phyloP scores from a whole-genome alignment of 2,329 filamentous ascomycete genomes.

The Dactylonectria macrodidyma region DNA sequence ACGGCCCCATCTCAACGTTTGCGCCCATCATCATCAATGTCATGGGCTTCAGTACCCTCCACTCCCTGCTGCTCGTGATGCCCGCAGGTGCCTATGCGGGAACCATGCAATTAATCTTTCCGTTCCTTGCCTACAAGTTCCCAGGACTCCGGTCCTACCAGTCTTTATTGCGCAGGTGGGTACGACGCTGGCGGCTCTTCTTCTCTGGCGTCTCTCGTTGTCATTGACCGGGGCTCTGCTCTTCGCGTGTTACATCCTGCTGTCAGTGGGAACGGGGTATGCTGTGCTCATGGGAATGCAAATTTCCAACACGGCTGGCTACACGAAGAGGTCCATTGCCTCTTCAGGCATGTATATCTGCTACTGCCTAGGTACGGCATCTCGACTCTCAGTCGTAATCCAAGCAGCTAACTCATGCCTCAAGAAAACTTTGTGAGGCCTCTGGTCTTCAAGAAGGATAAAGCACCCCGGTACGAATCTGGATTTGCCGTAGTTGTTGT shows the following conservation, averaged over 20 bases:
- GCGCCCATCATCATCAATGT: constrained; percentile 61
- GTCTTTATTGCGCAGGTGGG: constrained; percentile 57
- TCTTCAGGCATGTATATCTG: constrained; percentile 66
- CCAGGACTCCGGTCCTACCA: constrained; percentile 52
- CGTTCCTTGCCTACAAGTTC: constrained; percentile 58
- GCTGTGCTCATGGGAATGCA: constrained; percentile 58
- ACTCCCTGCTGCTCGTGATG: constrained; percentile 57
- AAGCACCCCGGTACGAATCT: constrained; percentile 56
- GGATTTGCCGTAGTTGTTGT: constrained; percentile 58
- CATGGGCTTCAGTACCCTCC: constrained; percentile 59
- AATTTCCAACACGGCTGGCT: constrained; percentile 67
- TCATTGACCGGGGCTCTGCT: constrained; percentile 56
- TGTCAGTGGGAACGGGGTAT: constrained; percentile 61
- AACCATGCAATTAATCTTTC: constrained; percentile 56
- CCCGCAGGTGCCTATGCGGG: constrained; percentile 54
- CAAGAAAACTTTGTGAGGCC: constrained; percentile 59
- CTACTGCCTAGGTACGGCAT: constrained; percentile 56
- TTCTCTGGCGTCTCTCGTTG: constrained; percentile 37
- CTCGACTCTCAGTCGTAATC: no score
- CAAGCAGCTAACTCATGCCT: no score
- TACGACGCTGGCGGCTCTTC: constrained; percentile 52
- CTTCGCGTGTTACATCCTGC: constrained; percentile 64
- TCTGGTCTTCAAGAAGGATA: constrained; percentile 56
- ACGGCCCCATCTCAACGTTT: constrained; percentile 61
- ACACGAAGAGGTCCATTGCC: constrained; percentile 64